A percentile compares a stretch with the other conserved stretches of the same genome.
phyloP scores from a whole-genome alignment of 768 basidiomycete genomes.

The Tulasnella sp. region DNA sequence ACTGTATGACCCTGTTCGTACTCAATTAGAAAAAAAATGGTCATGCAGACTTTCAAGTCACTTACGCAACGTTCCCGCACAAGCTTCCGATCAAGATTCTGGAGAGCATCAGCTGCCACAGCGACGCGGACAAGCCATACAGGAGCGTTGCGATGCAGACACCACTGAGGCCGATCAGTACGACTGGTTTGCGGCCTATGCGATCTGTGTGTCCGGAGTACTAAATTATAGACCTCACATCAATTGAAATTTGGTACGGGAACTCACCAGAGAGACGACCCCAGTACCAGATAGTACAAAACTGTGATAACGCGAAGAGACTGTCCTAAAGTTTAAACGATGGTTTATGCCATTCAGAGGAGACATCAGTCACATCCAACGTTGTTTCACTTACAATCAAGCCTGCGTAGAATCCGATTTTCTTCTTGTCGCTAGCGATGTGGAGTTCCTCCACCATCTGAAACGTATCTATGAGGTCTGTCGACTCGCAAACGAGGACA shows the following conservation, averaged over 20 bases:
- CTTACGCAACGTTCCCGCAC: conserved; percentile 24
- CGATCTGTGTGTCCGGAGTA: conserved; percentile 3
- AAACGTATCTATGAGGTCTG: neutral
- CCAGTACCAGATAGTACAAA: conserved; percentile 18
- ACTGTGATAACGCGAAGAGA: conserved; percentile 18
- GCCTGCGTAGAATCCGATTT: conserved; percentile 24
- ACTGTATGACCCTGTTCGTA: conserved; percentile 1
- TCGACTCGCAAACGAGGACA: too few relatives aligned
- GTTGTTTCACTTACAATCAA: conserved; percentile 1
- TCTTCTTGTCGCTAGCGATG: conserved; percentile 25
- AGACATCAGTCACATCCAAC: neutral
- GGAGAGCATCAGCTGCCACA: conserved; percentile 19
- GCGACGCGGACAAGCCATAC: conserved; percentile 22
- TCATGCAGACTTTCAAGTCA: too few relatives aligned
- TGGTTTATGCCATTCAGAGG: neutral
- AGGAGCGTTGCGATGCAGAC: conserved; percentile 14
- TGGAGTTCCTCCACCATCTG: conserved; percentile 28
- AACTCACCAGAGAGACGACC: conserved; percentile 1
- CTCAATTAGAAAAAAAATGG: neutral
- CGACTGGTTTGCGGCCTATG: conserved; percentile 26
- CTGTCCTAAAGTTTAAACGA: conserved; percentile 7
- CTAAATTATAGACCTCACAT: neutral
- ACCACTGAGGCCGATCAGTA: conserved; percentile 26
- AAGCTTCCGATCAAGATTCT: conserved; percentile 23
- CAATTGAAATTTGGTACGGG: neutral